phyloP scores from a whole-genome alignment of 805 yeast species.

The Teunomyces tritomae region DNA sequence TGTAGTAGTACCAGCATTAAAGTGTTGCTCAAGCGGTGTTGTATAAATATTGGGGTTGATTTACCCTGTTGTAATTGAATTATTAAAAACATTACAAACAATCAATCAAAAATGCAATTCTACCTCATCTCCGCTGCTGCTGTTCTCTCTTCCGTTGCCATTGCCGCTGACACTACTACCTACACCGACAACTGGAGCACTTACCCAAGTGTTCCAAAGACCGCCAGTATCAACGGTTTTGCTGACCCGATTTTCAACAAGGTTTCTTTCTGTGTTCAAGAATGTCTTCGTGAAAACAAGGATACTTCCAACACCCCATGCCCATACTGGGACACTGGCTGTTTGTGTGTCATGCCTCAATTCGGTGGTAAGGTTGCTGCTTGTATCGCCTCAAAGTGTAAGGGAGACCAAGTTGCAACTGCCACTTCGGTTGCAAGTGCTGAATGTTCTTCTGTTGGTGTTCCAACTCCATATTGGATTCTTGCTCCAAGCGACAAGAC shows the following conservation, averaged over 20 bases:
- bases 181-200: constrained; percentile 32
- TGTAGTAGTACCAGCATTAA: background rate
- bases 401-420: constrained; percentile 27
- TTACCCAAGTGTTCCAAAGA: constrained; percentile 45
- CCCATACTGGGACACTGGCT: constrained; percentile 48
- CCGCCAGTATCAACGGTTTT: constrained; percentile 48
- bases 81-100: background rate
- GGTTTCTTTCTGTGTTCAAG: constrained; percentile 42
- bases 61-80: background rate
- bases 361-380: constrained; percentile 33
- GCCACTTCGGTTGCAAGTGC: constrained; percentile 32
- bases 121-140: constrained; percentile 5
- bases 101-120: constrained; percentile 2
- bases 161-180: constrained; percentile 23
- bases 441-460: constrained; percentile 35
- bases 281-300: constrained; percentile 31
- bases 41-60: background rate
- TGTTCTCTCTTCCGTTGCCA: constrained; percentile 10
- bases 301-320: constrained; percentile 36
- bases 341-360: constrained; percentile 41
- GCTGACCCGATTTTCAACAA: constrained; percentile 41
- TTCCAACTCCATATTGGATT: constrained; percentile 32
- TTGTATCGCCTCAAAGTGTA: constrained; percentile 26
- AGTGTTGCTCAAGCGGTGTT: background rate
- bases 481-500: constrained; percentile 22